phyloP scores from a whole-genome alignment of 2,329 filamentous ascomycete genomes.

The Hymenotorrendiella dingleyae region DNA sequence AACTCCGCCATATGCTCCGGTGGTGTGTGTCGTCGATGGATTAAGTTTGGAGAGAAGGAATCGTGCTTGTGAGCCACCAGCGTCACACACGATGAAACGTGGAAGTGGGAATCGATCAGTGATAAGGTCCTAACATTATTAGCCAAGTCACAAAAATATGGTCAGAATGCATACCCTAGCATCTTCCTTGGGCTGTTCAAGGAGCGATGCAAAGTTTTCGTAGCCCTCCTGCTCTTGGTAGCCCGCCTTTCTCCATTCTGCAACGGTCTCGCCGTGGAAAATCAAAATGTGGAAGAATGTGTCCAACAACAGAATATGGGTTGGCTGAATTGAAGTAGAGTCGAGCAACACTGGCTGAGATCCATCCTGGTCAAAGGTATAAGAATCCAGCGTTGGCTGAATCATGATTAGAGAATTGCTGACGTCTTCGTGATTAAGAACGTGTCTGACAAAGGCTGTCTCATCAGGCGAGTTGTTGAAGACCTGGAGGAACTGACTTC shows the following conservation, averaged over 20 bases:
- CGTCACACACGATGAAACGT: slow-evolving; percentile 96
- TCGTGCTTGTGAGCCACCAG: slow-evolving; percentile 94
- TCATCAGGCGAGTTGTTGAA: slow-evolving; percentile 99
- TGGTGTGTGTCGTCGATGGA: slow-evolving; percentile 93
- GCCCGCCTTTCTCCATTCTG: slow-evolving; percentile 95
- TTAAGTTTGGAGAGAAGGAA: slow-evolving; percentile 97
- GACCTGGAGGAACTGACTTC: slow-evolving; percentile 95
- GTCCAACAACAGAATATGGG: slow-evolving; percentile 88
- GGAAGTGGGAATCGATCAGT: slow-evolving; percentile 97
- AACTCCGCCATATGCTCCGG: slow-evolving; percentile 83
- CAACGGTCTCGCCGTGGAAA: slow-evolving; percentile 96
- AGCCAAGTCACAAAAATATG: slow-evolving; percentile 9
- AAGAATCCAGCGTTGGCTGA: slow-evolving; percentile 93
- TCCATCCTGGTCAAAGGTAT: slow-evolving; percentile 93
- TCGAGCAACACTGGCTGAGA: slow-evolving; percentile 91
- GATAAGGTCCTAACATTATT: slow-evolving; percentile 69
- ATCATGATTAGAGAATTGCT: slow-evolving; percentile 98
- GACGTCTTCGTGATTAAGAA: slow-evolving; percentile 94
- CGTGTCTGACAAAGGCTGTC: slow-evolving; percentile 97
- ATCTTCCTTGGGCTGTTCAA: slow-evolving; percentile 94
- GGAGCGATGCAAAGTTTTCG: slow-evolving; percentile 83
- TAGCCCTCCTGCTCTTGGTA: slow-evolving; percentile 98
- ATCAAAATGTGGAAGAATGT: slow-evolving; percentile 99
- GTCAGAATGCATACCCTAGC: slow-evolving; percentile 61
- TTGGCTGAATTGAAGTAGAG: slow-evolving; percentile 91